Conservation (phyloP, 2,329 filamentous ascomycete species). For the Coniochaeta prunicola region DNA sequence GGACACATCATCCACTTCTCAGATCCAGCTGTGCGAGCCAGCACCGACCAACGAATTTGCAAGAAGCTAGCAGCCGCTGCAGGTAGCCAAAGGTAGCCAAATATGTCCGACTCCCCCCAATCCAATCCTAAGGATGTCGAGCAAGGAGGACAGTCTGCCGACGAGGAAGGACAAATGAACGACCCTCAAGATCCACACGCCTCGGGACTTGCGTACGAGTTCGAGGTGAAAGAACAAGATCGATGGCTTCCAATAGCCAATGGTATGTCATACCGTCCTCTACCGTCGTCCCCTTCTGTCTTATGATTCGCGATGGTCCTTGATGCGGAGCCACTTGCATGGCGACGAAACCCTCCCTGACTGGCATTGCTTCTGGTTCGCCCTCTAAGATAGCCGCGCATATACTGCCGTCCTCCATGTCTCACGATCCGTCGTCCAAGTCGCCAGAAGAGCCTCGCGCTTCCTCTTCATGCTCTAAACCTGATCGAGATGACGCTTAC, state of each 20-base stretch:
- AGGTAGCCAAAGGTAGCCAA: conserved; percentile 70
- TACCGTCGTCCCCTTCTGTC: conserved; percentile 27
- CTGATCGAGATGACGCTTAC: conserved; percentile 46
- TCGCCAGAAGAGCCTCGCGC: conserved; percentile 41
- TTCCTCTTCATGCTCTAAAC: conserved; percentile 28
- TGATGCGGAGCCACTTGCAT: conserved; percentile 17
- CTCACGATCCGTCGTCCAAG: conserved; percentile 48
- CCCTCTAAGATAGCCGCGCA: conserved; percentile 28
- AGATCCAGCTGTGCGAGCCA: conserved; percentile 48
- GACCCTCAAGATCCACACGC: conserved; percentile 72
- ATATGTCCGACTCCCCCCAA: conserved; percentile 85
- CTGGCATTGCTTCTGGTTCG: conserved; percentile 43
- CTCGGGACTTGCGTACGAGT: conserved; percentile 75
- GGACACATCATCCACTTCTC: conserved; percentile 49
- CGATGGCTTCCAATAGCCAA: conserved; percentile 99
- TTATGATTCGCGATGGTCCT: conserved; percentile 24
- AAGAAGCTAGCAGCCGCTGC: conserved; percentile 58
- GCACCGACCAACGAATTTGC: conserved; percentile 47
- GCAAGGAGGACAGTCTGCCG: conserved; percentile 84
- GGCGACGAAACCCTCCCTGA: conserved; percentile 23
- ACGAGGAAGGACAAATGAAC: conserved; percentile 91
- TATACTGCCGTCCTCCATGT: conserved; percentile 38
- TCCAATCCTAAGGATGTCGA: conserved; percentile 94
- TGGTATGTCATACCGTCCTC: conserved; percentile 65
- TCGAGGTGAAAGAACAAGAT: conserved; percentile 99